Evolutionary conservation across 352 stramenopile genomes (phyloP), one percentile per base, ranked within the genome.

Genomic region (Blastocystis sp.): DNA sequence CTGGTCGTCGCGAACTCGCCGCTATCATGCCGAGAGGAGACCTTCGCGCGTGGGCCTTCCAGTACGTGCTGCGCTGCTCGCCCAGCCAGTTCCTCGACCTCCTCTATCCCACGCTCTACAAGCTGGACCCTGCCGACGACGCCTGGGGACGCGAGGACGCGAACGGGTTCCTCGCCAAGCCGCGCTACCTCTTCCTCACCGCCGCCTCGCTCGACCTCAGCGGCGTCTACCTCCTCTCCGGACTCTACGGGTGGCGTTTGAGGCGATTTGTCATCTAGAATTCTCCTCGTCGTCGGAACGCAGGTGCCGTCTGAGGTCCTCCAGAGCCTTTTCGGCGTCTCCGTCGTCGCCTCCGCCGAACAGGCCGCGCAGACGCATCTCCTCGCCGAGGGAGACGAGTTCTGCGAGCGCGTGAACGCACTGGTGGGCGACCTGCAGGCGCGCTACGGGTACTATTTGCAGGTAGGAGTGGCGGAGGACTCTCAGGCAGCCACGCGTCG

Each of bases 31-130:
- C 75, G 2, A 56, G 75, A 56, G 75, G 75, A 9, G 75, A 85
- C 29, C 21, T 54, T 44, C 75, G 75, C 8, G 63, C 75, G n/a
- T 85, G 75, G 75, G 75, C 75, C 8, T 59, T 76, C 18, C 53
- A 85, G 75, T 63, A 54, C 34, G 34, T 85, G 9, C 24, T 27
- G 0, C 2, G 38, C 7, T 71, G 53, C 36, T 36, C 29, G 34
- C 40, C 63, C 8, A 48, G 14, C 21, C 63, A 72, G 46, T 85
- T 85, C 44, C 0, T 85, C 7, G 32, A 72, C 40, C 65, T 76
- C 7, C 29, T 75, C 21, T 85, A 85, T n/a, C 75, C 75, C 1
- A 46, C 75, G 1, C 40, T 85, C 16, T 85, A 64, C 32, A 59
- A 73, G 42, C 32, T 85, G 24, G 75, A 85, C 29, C 75, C 75